Conservation (phyloP, 2,329 filamentous ascomycete genomes). For the Myriangium duriaei region DNA sequence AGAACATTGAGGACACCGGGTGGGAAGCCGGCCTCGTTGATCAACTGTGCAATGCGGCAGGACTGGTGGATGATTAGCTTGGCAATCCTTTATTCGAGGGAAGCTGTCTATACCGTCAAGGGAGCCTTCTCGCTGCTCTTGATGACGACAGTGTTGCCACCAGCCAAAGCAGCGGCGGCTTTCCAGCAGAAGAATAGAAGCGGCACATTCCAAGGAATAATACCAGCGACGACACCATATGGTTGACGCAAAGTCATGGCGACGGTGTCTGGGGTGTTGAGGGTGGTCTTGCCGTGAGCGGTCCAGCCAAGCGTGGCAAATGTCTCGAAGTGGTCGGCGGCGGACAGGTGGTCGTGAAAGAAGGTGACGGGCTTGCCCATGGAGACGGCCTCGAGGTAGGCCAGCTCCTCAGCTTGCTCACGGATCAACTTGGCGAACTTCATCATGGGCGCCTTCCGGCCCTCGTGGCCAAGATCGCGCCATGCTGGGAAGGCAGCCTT, state of each 20-base stretch:
- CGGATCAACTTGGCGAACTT: slow-evolving; percentile 35
- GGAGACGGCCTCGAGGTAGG: slow-evolving; percentile 32
- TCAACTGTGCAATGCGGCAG: slow-evolving; percentile 16
- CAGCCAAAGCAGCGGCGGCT: slow-evolving; percentile 46
- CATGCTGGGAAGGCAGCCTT: slow-evolving; percentile 35
- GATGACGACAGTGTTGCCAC: slow-evolving; percentile 47
- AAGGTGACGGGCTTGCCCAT: slow-evolving; percentile 35
- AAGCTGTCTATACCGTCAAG: slow-evolving; percentile 34
- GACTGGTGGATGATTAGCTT: slow-evolving; percentile 4
- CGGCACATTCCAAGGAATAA: slow-evolving; percentile 47
- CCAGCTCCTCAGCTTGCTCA: slow-evolving; percentile 31
- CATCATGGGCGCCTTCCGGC: slow-evolving; percentile 32
- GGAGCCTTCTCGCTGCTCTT: slow-evolving; percentile 54
- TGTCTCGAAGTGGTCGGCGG: slow-evolving; percentile 28
- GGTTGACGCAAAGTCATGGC: slow-evolving; percentile 37
- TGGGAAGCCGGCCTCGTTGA: slow-evolving; percentile 31
- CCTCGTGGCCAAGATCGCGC: slow-evolving; percentile 28
- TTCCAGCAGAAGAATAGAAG: slow-evolving; percentile 39
- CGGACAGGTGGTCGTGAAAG: slow-evolving; percentile 26
- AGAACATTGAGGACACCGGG: slow-evolving; percentile 31
- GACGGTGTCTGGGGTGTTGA: slow-evolving; percentile 38
- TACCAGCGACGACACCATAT: slow-evolving; percentile 41
- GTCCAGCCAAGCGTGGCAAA: slow-evolving; percentile 32
- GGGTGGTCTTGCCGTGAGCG: slow-evolving; percentile 31
- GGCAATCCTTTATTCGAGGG: not conserved